phyloP scores from a whole-genome alignment of 805 yeast genomes.

The Kuraishia molischiana region DNA sequence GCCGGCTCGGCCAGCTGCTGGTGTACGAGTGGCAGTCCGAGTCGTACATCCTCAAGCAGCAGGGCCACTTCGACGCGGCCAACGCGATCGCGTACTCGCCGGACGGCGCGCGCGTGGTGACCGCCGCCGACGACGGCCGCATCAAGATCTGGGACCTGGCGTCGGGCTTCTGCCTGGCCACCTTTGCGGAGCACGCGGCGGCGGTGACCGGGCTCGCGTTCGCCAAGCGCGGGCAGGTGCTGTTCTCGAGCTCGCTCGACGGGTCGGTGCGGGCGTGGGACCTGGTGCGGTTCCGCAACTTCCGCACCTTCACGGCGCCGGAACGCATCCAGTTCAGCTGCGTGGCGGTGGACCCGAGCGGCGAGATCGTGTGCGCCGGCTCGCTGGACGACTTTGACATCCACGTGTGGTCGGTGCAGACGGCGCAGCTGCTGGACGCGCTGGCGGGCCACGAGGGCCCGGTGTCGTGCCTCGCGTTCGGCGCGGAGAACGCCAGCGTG shows the following conservation, averaged over 20 bases:
- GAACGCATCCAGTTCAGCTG: constrained; percentile 79
- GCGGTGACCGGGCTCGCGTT: constrained; percentile 84
- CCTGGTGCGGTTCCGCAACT: constrained; percentile 82
- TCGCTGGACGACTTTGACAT: constrained; percentile 83
- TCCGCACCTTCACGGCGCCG: constrained; percentile 89
- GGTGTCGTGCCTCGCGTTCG: constrained; percentile 78
- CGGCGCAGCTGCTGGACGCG: constrained; percentile 81
- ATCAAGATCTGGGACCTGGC: constrained; percentile 92
- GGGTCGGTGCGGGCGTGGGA: constrained; percentile 99
- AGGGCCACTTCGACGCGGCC: constrained; percentile 91
- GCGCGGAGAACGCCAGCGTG: constrained; percentile 43
- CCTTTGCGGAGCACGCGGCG: constrained; percentile 85
- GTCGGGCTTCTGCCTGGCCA: constrained; percentile 87
- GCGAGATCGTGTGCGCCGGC: constrained; percentile 94
- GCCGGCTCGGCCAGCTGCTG: constrained; percentile 81
- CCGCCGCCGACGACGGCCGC: constrained; percentile 95
- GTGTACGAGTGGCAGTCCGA: constrained; percentile 99
- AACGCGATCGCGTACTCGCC: constrained; percentile 84
- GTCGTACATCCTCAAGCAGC: constrained; percentile 89
- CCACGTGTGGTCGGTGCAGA: constrained; percentile 96
- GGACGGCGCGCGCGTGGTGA: constrained; percentile 85
- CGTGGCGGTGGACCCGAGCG: constrained; percentile 93
- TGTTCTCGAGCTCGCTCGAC: constrained; percentile 86
- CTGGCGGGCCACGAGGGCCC: constrained; percentile 96
- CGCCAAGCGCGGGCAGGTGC: constrained; percentile 82